Conservation (phyloP, 768 basidiomycete species). For the Termitomyces sp. region DNA sequence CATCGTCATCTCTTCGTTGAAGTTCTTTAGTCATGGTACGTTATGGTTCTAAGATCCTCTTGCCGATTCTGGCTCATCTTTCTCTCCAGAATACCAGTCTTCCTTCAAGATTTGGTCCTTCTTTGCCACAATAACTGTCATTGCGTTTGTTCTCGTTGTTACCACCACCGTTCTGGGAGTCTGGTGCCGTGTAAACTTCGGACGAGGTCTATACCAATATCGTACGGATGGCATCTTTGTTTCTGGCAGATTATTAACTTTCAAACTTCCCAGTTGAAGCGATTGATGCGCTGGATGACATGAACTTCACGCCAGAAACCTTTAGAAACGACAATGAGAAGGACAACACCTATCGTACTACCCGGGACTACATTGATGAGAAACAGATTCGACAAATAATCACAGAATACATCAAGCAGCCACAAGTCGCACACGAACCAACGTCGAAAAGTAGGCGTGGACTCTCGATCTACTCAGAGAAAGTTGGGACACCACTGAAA, state of each 20-base stretch:
- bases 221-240: constrained; percentile 26
- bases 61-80: neutral
- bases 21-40: constrained; percentile 39
- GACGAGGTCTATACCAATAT: constrained; percentile 47
- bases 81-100: constrained; percentile 32
- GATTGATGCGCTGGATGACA: constrained; percentile 31
- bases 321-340: constrained; percentile 26
- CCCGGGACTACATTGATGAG: neutral
- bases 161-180: constrained; percentile 36
- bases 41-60: constrained; percentile 1
- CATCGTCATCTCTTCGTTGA: constrained; percentile 29
- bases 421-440: constrained; percentile 1
- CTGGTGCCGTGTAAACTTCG: constrained; percentile 48
- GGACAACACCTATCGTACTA: constrained; percentile 5
- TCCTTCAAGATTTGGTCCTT: constrained; percentile 40
- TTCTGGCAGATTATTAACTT: neutral
- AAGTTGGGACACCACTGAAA: constrained; percentile 6
- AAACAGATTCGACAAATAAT: constrained; percentile 1
- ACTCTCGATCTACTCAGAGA: constrained; percentile 12
- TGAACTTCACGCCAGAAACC: constrained; percentile 37
- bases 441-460: neutral
- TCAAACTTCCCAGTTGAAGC: constrained; percentile 27
- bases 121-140: constrained; percentile 40
- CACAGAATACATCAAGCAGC: constrained; percentile 2
- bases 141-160: constrained; percentile 35